phyloP scores from a whole-genome alignment of 371 early-diverging fungal genomes.

The Mortierella sp. region DNA sequence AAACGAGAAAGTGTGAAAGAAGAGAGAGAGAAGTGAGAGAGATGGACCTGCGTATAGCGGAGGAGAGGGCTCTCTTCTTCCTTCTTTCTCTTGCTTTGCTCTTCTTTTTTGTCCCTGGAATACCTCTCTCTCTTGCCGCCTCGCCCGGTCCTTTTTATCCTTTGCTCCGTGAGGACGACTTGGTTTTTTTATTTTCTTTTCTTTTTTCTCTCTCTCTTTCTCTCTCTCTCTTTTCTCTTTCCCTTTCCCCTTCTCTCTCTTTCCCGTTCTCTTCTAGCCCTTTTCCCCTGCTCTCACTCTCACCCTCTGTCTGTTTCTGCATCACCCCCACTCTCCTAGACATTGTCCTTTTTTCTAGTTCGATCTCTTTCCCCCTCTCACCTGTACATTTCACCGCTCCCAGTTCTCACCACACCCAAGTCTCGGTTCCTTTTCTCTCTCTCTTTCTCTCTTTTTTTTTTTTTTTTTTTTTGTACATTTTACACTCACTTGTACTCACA shows the following conservation, averaged over 20 bases:
- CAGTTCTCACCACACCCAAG: background rate
- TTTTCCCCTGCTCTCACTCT: too few species aligned
- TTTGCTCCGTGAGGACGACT: constrained; percentile 1
- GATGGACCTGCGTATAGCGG: background rate
- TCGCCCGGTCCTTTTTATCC: background rate
- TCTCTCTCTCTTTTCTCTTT: background rate
- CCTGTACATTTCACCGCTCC: background rate
- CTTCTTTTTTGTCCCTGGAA: background rate
- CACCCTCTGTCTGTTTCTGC: background rate
- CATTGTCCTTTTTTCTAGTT: background rate
- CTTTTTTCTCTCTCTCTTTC: background rate
- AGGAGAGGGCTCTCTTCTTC: background rate
- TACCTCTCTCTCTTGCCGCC: background rate
- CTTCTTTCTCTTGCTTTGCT: background rate
- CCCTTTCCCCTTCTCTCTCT: background rate
- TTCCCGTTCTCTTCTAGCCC: background rate
- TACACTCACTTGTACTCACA: background rate
- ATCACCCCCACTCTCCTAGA: background rate
- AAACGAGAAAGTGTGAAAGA: background rate
- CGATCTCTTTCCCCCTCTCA: background rate
- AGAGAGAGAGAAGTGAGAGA: background rate
- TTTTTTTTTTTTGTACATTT: background rate
- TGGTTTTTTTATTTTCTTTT: background rate
- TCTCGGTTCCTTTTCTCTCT: background rate
- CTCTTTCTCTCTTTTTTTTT: background rate